phyloP scores from a whole-genome alignment of 148 eudicot genomes.

The Dianthus caryophyllus region DNA sequence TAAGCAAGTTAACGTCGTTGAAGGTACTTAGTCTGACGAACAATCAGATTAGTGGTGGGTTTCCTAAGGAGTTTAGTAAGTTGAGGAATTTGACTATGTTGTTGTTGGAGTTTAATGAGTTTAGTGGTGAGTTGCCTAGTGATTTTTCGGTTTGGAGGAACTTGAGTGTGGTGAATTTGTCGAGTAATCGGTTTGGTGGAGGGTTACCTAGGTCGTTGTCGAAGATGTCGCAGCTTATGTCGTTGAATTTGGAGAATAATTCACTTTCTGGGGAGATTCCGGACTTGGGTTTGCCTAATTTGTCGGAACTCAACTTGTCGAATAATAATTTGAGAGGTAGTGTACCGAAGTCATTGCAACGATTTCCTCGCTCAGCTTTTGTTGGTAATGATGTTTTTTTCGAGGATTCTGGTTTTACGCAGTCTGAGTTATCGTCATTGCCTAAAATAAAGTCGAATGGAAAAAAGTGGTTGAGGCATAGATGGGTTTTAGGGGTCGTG shows the following conservation, averaged over 20 bases:
- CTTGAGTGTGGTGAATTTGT: constrained; percentile 52
- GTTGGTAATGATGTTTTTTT: constrained; percentile 48
- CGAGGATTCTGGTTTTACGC: constrained; percentile 21
- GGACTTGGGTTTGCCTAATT: constrained; percentile 42
- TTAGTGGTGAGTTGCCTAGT: constrained; percentile 59
- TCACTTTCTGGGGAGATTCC: constrained; percentile 66
- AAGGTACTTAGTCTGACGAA: constrained; percentile 68
- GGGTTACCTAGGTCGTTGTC: constrained; percentile 51
- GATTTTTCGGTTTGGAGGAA: constrained; percentile 62
- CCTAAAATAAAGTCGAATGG: constrained; percentile 16
- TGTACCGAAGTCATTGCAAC: constrained; percentile 62
- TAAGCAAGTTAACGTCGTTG: constrained; percentile 60
- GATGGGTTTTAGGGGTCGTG: constrained; percentile 46
- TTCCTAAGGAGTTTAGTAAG: constrained; percentile 59
- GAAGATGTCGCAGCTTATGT: constrained; percentile 42
- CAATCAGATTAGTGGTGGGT: constrained; percentile 56
- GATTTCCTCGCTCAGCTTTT: constrained; percentile 60
- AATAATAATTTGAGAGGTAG: constrained; percentile 57
- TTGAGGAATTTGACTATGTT: constrained; percentile 55
- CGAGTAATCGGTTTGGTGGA: constrained; percentile 66
- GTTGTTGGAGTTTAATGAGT: constrained; percentile 63
- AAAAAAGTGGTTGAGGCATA: constrained; percentile 34
- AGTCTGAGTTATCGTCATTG: constrained; percentile 31
- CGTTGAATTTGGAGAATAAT: constrained; percentile 63
- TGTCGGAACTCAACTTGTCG: constrained; percentile 54